Conservation (phyloP, 345 rosid species). For the Gossypium ekmanianum region DNA sequence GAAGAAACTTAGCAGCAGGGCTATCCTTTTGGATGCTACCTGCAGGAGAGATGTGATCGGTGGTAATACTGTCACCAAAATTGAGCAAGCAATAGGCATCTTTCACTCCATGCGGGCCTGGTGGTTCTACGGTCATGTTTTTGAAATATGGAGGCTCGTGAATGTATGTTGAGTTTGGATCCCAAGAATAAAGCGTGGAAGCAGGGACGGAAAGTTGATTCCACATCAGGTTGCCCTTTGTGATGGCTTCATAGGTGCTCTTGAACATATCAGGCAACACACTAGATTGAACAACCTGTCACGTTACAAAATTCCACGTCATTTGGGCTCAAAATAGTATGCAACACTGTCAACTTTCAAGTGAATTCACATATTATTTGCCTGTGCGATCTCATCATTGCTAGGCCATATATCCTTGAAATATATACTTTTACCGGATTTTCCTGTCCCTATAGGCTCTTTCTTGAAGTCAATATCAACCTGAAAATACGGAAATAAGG, state of each 20-base stretch:
- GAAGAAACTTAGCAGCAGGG: conserved; percentile 71
- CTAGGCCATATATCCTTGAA: conserved; percentile 79
- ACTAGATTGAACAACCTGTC: conserved; percentile 63
- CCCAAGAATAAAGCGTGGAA: conserved; percentile 62
- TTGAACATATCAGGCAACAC: conserved; percentile 80
- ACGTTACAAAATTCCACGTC: background rate
- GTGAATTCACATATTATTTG: background rate
- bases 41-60: conserved; percentile 88
- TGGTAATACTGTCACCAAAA: conserved; percentile 79
- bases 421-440: conserved; percentile 60
- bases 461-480: conserved; percentile 83
- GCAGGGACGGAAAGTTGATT: conserved; percentile 56
- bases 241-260: conserved; percentile 65
- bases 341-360: background rate
- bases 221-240: conserved; percentile 80
- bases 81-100: conserved; percentile 80
- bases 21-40: conserved; percentile 79
- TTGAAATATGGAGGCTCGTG: conserved; percentile 88
- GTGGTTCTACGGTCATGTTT: conserved; percentile 61
- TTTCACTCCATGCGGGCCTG: conserved; percentile 71
- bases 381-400: conserved; percentile 73
- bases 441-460: conserved; percentile 66
- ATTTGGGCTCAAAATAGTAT: background rate
- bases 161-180: conserved; percentile 71
- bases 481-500: conserved; percentile 28